These are phyloP conservation scores for Scenedesmus sp. DNA, from an alignment of 163 green algal species.

Conservation along the genomic window DNA sequence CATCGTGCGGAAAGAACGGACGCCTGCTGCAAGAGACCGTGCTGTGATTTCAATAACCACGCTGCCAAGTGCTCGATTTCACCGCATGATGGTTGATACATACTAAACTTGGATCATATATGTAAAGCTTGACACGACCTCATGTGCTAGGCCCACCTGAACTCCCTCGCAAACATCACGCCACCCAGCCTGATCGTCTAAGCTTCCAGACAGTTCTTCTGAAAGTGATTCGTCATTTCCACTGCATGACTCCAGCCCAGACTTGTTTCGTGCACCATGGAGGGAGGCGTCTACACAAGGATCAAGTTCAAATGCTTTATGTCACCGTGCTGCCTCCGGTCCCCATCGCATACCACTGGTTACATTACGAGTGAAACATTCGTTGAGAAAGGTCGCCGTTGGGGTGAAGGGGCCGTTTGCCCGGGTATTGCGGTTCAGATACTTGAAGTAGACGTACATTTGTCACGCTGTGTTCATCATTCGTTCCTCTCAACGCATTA, in stretches of 20 bases:
- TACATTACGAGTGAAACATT: neutral
- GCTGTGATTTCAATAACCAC: constrained; percentile 5
- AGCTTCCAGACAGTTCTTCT: neutral
- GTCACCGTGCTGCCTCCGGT: neutral
- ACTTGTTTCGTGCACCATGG: neutral
- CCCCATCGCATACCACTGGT: neutral
- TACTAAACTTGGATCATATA: neutral
- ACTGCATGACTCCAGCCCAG: neutral
- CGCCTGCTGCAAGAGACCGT: neutral
- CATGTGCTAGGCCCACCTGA: neutral
- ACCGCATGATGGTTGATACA: neutral
- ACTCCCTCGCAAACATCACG: constrained; percentile 17
- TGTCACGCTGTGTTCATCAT: too few species aligned
- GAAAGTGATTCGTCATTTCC: neutral
- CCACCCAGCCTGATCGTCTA: neutral
- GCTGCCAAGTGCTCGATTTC: neutral
- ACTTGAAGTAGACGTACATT: too few species aligned
- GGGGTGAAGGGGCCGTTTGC: neutral
- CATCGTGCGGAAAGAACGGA: neutral
- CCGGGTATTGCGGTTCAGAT: neutral
- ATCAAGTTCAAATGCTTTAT: neutral
- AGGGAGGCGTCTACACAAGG: neutral
- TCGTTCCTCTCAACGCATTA: too few species aligned
- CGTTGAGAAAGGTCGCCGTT: neutral
- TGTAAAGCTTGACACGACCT: neutral